Base-by-base conservation (phyloP, 2,329 filamentous ascomycete genomes). In the Botrytis squamosa region DNA sequence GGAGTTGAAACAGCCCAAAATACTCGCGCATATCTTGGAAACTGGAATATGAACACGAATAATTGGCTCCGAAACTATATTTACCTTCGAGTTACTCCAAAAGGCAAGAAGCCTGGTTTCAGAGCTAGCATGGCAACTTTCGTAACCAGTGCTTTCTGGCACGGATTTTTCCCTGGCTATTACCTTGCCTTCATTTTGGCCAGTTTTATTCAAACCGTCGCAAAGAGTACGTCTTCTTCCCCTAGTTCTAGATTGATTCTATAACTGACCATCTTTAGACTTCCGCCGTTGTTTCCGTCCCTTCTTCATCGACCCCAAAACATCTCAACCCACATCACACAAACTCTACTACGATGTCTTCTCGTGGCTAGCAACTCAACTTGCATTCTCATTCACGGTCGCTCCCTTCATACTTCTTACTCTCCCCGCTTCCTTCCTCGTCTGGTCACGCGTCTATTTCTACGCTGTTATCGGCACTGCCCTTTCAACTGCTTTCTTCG, bases 1-100 rank as follows among this genome's bases (percentile, higher is more conserved):
- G 90, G 89, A 3, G 93, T 99, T 42, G 96, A 99, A 84, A 87
- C 90, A 0, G 96, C 95, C 1, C 95, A 98, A 83, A 99, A 98
- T 82, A 93, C 93, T n/a, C 91, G 95, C 71, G 94, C 90, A 2
- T 98, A 96, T 79, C 87, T 99, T 4, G 95, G 91, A 67, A 92
- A 90, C 80, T 99, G 96, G 96, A 99, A 99, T 83, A 97, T 98
- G 85, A 98, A 98, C 83, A 99, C 96, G 20, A 99, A 98, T 82
- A 90, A 93, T 80, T 99, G 96, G 96, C 85, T 99, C 75, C 90
- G 95, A 65, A 97, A 98, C 83, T 99, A 98, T 81, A 88, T 99
- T 78, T 99, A 98, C 81, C 87, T 99, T 66, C 91, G 96, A 38
- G 96, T 99, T 4, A 99, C 96, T 0, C 96, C 96, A 0, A 92